Evolutionary conservation across 305 asterid species (phyloP).

Genomic region (Solanum hybrid): DNA sequence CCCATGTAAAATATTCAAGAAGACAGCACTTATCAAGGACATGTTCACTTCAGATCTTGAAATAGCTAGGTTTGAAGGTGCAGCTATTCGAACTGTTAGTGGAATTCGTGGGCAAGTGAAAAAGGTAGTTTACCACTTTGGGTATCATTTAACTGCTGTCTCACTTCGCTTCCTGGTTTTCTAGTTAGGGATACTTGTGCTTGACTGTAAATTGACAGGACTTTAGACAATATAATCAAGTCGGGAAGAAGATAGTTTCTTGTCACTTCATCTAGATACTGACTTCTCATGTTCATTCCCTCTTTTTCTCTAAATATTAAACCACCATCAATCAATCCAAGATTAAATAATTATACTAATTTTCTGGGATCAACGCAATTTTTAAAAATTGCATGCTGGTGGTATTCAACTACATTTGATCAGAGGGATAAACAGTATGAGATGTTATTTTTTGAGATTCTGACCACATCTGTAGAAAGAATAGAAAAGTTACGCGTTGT

Average conservation of each 20-base stretch:
- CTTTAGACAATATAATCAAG: neutral
- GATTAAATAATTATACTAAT: neutral
- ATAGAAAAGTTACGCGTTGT: neutral
- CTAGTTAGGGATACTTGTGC: neutral
- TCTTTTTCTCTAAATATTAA: neutral
- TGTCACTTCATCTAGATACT: neutral
- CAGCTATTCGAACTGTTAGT: conserved; percentile 86
- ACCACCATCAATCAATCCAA: neutral
- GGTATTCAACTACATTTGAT: neutral
- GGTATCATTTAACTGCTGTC: neutral
- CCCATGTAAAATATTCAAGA: conserved; percentile 85
- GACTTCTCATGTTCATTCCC: neutral
- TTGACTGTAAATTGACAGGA: neutral
- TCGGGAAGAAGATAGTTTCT: neutral
- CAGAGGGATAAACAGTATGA: neutral
- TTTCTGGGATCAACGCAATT: neutral
- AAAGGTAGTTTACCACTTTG: conserved; percentile 47
- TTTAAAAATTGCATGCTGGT: neutral
- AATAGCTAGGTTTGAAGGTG: conserved; percentile 97
- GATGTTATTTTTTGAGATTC: neutral
- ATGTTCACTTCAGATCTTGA: conserved; percentile 98
- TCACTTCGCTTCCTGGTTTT: neutral
- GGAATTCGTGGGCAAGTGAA: conserved; percentile 96
- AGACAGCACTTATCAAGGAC: conserved; percentile 86
- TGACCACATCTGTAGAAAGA: neutral